Conservation (phyloP, 1,139 yeast genomes). For the Hyphopichia pseudoburtonii region DNA sequence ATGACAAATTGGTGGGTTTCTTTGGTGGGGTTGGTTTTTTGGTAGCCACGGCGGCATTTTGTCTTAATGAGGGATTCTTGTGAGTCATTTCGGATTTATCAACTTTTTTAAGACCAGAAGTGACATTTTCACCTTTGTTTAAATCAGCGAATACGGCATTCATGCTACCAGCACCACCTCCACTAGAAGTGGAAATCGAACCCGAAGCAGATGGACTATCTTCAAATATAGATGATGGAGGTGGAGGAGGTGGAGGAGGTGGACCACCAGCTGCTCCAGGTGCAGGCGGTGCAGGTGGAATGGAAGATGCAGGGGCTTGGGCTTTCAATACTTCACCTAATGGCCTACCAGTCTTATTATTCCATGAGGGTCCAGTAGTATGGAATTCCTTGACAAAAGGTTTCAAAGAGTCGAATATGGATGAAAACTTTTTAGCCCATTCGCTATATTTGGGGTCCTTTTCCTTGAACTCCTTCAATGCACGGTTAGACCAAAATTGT, state of each 20-base stretch:
- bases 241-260: constrained; percentile 74
- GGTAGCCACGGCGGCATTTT: constrained; percentile 31
- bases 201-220: constrained; percentile 24
- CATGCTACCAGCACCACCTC: constrained; percentile 54
- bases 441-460: constrained; percentile 63
- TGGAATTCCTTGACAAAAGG: constrained; percentile 75
- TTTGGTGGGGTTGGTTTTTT: constrained; percentile 63
- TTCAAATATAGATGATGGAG: constrained; percentile 62
- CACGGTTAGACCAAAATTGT: constrained; percentile 90
- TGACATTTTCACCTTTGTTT: constrained; percentile 80
- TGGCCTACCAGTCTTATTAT: constrained; percentile 46
- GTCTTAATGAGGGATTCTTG: constrained; percentile 82
- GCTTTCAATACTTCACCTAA: constrained; percentile 34
- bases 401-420: constrained; percentile 67
- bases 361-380: constrained; percentile 83
- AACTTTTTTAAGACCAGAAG: constrained; percentile 85
- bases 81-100: constrained; percentile 94
- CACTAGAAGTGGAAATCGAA: constrained; percentile 21
- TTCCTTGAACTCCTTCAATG: constrained; percentile 78
- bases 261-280: constrained; percentile 30
- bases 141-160: constrained; percentile 90
- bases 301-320: constrained; percentile 17
- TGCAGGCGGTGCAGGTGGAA: constrained; percentile 19
- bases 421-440: constrained; percentile 74
- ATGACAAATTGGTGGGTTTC: constrained; percentile 68